Base-by-base conservation (phyloP, 148 eudicot genomes). In the Mesembryanthemum crystallinum region DNA sequence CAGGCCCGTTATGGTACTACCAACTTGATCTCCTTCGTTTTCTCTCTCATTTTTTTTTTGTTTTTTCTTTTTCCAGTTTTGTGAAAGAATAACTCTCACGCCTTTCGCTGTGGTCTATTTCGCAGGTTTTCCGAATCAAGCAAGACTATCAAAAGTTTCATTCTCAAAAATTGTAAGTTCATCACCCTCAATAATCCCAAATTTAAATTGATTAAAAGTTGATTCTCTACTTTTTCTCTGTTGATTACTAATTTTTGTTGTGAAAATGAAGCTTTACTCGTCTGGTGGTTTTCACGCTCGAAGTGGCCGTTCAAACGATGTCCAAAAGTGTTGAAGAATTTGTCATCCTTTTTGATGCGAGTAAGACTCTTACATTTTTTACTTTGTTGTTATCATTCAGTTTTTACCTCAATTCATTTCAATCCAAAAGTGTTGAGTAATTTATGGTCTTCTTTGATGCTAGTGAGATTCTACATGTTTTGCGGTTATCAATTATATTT, bases 291-390 rank as follows among this genome's bases (percentile, higher is more conserved):
- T 95, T 95, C 73, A 95, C 99, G 21, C 80, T 95, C 18, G 99
- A 95, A 83, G 99, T 92, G 73, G 99, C 99, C 1, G 83, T 89
- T n/a, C 99, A 95, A 86, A 90, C 89, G 60, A 90, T 95, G 99
- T 82, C 92, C 2, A 89, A 75, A 84, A 85, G 84, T 76, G 88
- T 85, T 15, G 92, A 90, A 7, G 92, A 95, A 69, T 88, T 95
- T 69, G 92, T 92, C 63, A 73, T 95, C 70, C 89, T 95, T 47
- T 88, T 95, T 76, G 99, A 95, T 54, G 97, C 97, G 6, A 95
- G 99, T 95, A 86, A 90, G 97, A 83, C 25, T n/a, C n/a, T n/a
- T n/a, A n/a, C n/a, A 35, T 6, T 59, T 51, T 59, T 35, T 54
- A 15, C 7, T 49, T 64, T 30, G 1, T 11, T 13, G 21, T 37